Base-by-base conservation (phyloP, 306 rosid genomes). In the Acacia acuminata region DNA sequence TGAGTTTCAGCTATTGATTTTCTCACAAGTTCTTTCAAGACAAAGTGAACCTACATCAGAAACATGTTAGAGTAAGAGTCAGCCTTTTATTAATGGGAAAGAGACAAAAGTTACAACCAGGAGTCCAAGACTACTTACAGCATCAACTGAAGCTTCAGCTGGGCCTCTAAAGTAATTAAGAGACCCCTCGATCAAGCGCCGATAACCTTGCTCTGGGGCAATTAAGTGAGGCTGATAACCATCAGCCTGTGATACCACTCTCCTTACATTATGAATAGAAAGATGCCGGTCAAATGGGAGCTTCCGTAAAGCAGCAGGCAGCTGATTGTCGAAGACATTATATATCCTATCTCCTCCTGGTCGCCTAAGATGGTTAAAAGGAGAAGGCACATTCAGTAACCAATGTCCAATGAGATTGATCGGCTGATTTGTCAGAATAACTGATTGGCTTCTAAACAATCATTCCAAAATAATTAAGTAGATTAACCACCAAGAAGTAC, bases 211-310 rank as follows among this genome's bases (percentile, higher is more conserved):
- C 90, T 96, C 99, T 2, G 99, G 99, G 70, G 99, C 99, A 85
- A 96, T 92, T 89, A 96, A 90, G 89, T 96, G 99, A 58, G 99
- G 99, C 88, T 96, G 99, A 80, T 96, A 96, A 88, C 99, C 99
- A 86, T 96, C 99, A 24, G 98, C 96, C 89, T 96, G 98, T 42
- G 97, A 92, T 80, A 96, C 98, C 72, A 96, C 97, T 91, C 90
- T 96, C 88, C 78, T 94, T 48, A 96, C 98, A 82, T 94, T 96
- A 88, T 92, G 98, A 55, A 82, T 66, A 71, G 99, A 94, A 80
- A 96, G 98, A 87, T 96, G 98, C n/a, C 98, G 88, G 80, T 96
- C 99, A 87, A 96, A 92, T 48, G 99, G 98, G 86, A 96, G 99
- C 97, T 96, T 96, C 80, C 89, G 87, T 77, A 96, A 86, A 36